phyloP scores from a whole-genome alignment of 2,329 filamentous ascomycete species.

The Furcasterigmium sp. region DNA sequence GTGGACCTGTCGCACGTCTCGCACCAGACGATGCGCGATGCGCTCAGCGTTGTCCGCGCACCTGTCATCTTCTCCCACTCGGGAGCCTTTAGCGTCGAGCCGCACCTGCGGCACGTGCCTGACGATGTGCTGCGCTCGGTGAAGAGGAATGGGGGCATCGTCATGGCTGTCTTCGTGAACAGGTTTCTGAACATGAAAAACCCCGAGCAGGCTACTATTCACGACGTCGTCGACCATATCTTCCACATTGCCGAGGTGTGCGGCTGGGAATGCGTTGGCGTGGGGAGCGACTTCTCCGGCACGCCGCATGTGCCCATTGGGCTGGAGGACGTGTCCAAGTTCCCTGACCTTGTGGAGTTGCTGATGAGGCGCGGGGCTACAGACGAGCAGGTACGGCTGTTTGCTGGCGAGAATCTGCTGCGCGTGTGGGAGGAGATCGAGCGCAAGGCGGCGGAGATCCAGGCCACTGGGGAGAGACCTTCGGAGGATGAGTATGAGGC shows the following conservation, averaged over 20 bases:
- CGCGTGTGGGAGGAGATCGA: slow-evolving; percentile 22
- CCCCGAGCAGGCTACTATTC: slow-evolving; percentile 22
- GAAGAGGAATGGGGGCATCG: slow-evolving; percentile 28
- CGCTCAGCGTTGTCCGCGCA: slow-evolving; percentile 17
- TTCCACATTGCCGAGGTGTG: slow-evolving; percentile 19
- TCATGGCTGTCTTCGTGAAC: slow-evolving; percentile 34
- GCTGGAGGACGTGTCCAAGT: slow-evolving; percentile 27
- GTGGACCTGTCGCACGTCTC: slow-evolving; percentile 24
- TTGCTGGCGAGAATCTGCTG: slow-evolving; percentile 22
- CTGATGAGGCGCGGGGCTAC: slow-evolving; percentile 22
- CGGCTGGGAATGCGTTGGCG: slow-evolving; percentile 31
- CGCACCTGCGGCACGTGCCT: slow-evolving; percentile 31
- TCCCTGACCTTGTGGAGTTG: slow-evolving; percentile 23
- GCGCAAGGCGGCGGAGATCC: slow-evolving; percentile 16
- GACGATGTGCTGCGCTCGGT: slow-evolving; percentile 30
- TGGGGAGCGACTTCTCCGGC: slow-evolving; percentile 30
- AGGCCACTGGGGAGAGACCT: slow-evolving; percentile 17
- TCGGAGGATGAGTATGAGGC: slow-evolving; percentile 22
- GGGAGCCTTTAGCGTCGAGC: slow-evolving; percentile 16
- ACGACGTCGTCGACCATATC: slow-evolving; percentile 29
- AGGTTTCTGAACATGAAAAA: slow-evolving; percentile 24
- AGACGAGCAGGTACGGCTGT: slow-evolving; percentile 19
- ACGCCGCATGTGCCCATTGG: slow-evolving; percentile 20
- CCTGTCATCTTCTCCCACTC: slow-evolving; percentile 27
- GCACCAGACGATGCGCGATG: slow-evolving; percentile 23